phyloP scores from a whole-genome alignment of 495 filamentous ascomycete genomes.

The Neurospora sp. region DNA sequence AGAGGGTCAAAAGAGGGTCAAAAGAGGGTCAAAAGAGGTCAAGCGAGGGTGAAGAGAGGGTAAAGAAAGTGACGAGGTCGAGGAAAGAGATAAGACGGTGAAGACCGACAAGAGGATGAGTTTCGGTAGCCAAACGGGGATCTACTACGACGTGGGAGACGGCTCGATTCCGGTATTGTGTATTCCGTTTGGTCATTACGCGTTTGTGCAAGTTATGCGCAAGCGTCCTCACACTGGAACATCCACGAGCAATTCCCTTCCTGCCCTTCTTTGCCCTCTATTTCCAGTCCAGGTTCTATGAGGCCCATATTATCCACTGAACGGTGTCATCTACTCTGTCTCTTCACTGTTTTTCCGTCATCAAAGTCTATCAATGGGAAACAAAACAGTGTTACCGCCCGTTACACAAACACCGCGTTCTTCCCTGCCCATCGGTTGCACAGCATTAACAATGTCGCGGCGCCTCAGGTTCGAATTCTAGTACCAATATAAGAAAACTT shows the following conservation, averaged over 20 bases:
- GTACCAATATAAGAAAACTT: not conserved
- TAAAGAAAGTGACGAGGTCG: too few species aligned
- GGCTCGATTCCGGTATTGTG: too few species aligned
- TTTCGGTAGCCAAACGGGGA: too few species aligned
- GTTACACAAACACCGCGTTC: not conserved
- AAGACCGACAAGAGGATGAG: too few species aligned
- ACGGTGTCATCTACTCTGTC: not conserved
- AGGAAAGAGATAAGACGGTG: too few species aligned
- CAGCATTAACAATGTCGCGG: not conserved
- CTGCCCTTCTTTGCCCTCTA: too few species aligned
- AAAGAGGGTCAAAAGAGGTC: not conserved
- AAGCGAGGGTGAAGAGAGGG: too few species aligned
- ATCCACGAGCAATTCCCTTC: not conserved
- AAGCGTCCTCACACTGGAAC: too few species aligned
- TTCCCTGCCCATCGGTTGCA: not conserved
- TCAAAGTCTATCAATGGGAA: not conserved
- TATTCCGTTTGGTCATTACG: too few species aligned
- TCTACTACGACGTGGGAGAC: not conserved
- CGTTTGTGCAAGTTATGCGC: too few species aligned
- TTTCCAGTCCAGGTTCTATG: too few species aligned
- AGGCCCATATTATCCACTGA: not conserved
- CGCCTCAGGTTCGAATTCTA: not conserved
- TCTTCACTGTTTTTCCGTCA: not conserved
- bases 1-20: not conserved
- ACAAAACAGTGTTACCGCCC: not conserved